A percentile compares a stretch with the other conserved stretches of the same genome.
These are phyloP conservation scores for Cordia subcordata DNA, from an alignment of 257 asterid species.

Conservation along the genomic window DNA sequence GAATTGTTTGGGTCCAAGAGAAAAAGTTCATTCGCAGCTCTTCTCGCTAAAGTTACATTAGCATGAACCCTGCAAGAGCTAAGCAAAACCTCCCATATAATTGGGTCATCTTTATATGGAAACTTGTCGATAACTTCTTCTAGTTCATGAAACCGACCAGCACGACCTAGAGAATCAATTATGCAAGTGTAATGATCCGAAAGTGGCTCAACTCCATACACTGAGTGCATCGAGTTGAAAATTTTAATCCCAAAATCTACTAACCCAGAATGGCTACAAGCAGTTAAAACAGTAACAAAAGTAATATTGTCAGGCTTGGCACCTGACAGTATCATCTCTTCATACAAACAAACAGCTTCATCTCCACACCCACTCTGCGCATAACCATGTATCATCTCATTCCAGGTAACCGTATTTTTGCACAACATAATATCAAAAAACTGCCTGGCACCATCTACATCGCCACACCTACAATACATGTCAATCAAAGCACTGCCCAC, in stretches of 20 bases:
- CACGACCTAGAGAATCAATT: conserved; percentile 64
- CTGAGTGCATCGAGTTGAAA: conserved; percentile 46
- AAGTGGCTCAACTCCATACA: conserved; percentile 40
- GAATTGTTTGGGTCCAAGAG: conserved; percentile 40
- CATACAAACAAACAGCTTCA: conserved; percentile 45
- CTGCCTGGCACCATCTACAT: conserved; percentile 31
- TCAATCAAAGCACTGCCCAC: conserved; percentile 56
- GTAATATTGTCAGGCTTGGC: conserved; percentile 51
- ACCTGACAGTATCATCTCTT: conserved; percentile 32
- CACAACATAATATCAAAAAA: conserved; percentile 42
- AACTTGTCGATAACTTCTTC: conserved; percentile 49
- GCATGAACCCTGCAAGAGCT: conserved; percentile 64
- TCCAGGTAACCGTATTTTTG: conserved; percentile 50
- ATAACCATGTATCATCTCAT: conserved; percentile 67
- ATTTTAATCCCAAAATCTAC: conserved; percentile 46
- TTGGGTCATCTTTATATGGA: conserved; percentile 48
- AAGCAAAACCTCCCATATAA: conserved; percentile 65
- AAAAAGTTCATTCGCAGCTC: conserved; percentile 64
- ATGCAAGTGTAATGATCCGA: conserved; percentile 68
- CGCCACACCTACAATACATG: conserved; percentile 64
- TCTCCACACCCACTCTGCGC: conserved; percentile 56
- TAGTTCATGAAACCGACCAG: conserved; percentile 56
- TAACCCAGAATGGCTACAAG: conserved; percentile 72
- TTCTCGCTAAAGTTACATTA: conserved; percentile 45
- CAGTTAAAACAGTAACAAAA: conserved; percentile 54